Base-by-base conservation (phyloP, 768 basidiomycete species). In the Boletus bicolor region DNA sequence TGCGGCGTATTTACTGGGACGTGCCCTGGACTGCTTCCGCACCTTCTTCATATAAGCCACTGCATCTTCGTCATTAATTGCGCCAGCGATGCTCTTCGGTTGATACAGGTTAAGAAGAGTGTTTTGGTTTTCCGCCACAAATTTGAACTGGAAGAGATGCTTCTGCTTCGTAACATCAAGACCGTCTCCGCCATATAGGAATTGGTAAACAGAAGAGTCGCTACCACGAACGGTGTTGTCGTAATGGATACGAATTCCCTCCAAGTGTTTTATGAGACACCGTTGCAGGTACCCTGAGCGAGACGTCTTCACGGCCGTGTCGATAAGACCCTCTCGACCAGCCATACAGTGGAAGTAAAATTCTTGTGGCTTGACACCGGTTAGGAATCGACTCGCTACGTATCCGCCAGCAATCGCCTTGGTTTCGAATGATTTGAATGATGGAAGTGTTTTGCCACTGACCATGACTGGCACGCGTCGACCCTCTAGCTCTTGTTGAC, bases 261-360 rank as follows among this genome's bases (percentile, higher is more conserved):
- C 97, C 51, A 99, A 78, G 71, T 99, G 97, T 73, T 99, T 99
- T 79, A 99, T 95, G 62, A 99, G 78, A 75, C 97, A 98, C 45
- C 97, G 85, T 71, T 99, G 97, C 19, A 99, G 82, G 72, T 99
- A 99, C 19, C 97, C 97, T 5, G 97, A 98, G 52, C 97, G 93
- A 59, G 90, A 92, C 5, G 97, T 99, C 77, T 99, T 99, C 70
- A 99, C 96, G 37, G 97, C 97, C 6, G 97, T 99, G 68, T 99
- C 97, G 66, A 99, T 99, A 38, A 99, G 82, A 67, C 97, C 97
- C 77, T 99, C 97, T 63, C 97, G 85, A 50, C 97, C 97, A 55
- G 97, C 97, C 97, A 99, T 99, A 69, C 97, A 98, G 75, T 99
- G 97, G 81, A 99, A 99, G 77, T 97, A 99, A 75, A 98, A 99